Base-by-base conservation (phyloP, 2,329 filamentous ascomycete genomes). In the Alternaria rosae region DNA sequence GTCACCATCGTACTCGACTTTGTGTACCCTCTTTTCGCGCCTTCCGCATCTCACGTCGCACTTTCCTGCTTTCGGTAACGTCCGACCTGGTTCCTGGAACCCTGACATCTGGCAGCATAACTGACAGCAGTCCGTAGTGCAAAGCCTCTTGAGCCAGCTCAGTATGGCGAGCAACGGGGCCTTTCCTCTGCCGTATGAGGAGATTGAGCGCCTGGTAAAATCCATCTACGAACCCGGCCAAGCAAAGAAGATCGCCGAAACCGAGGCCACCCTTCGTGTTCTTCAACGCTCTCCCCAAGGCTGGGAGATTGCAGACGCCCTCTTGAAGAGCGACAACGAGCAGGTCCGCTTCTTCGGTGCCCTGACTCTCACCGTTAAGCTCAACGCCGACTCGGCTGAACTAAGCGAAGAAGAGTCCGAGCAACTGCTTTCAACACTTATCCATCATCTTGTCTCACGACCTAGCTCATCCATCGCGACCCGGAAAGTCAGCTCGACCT, bases 341-440 rank as follows among this genome's bases (percentile, higher is more conserved):
- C 90, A 94, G 71, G 88, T 95, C 69, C 91, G 91, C 67, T 98
- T 98, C 80, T 97, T 97, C 76, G 95, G 93, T 13, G 94, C 94
- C 28, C 85, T 97, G 61, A 98, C 94, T 0, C 91, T 97, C 68
- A 96, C 93, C 53, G 89, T 98, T 71, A 99, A 98, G 81, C 87
- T 98, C 61, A 97, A 98, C 76, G 91, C 90, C n/a, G 92, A 95
- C 75, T 92, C 89, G 91, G 68, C 71, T 28, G 68, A 70, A 8
- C 56, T 80, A 52, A 74, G 68, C 28, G 74, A 79, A 56, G 71
- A 76, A 43, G 65, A 78, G 23, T 78, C 77, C 6, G 69, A 72
- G 42, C 76, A 79, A 59, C 64, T 80, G 15, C 68, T 80, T 9
- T 71, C 69, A n/a, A 78, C 75, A 35, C 73, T 79, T n/a, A 75